Evolutionary conservation across 441 rosid species (phyloP).

Genomic region (Euphorbia schlechtendalii): DNA sequence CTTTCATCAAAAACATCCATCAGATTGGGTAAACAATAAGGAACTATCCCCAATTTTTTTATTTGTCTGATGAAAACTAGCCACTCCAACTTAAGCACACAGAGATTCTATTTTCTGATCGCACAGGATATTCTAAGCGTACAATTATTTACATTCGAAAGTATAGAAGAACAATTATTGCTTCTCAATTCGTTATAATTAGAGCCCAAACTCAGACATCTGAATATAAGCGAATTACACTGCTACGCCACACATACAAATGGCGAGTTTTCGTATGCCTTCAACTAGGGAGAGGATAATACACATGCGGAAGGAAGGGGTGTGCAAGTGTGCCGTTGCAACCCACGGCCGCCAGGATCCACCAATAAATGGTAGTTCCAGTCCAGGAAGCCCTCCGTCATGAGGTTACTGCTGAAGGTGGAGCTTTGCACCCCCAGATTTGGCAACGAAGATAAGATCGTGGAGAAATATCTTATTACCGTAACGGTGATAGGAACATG

Average conservation of each 20-base stretch:
- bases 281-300: not conserved
- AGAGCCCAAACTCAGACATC: not conserved
- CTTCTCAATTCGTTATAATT: not conserved
- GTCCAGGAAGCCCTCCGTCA: not conserved
- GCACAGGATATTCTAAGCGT: not conserved
- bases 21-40: not conserved
- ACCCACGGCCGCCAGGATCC: not conserved
- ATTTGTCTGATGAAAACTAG: not conserved
- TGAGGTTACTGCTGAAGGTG: not conserved
- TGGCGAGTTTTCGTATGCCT: not conserved
- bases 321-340: not conserved
- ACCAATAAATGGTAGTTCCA: not conserved
- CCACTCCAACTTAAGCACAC: not conserved
- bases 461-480: not conserved
- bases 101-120: not conserved
- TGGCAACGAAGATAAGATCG: not conserved
- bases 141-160: not conserved
- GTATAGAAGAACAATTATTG: not conserved
- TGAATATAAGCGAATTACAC: not conserved
- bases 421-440: not conserved
- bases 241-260: not conserved
- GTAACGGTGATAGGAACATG: not conserved
- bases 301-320: not conserved
- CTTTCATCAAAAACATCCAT: not conserved
- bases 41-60: not conserved